phyloP scores from a whole-genome alignment of 2,329 filamentous ascomycete genomes.

The Xylariaceae sp. region DNA sequence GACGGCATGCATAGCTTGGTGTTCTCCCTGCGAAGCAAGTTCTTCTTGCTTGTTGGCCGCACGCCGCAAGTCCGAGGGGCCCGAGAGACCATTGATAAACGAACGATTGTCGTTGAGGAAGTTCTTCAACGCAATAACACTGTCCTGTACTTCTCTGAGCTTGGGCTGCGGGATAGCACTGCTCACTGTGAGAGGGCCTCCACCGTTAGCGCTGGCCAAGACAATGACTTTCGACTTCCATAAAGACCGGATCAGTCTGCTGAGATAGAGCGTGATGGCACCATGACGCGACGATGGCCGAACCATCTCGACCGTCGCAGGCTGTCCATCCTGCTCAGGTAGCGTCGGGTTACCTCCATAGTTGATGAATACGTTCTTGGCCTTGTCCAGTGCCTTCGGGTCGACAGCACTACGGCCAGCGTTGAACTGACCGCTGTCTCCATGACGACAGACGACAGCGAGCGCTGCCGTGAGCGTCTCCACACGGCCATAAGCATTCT shows the following conservation, averaged over 20 bases:
- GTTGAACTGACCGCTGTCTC: slow-evolving; percentile 65
- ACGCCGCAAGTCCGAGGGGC: slow-evolving; percentile 75
- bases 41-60: slow-evolving; percentile 83
- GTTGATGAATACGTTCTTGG: slow-evolving; percentile 83
- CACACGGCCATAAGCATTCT: slow-evolving; percentile 76
- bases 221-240: slow-evolving; percentile 77
- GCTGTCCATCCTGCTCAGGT: slow-evolving; percentile 68
- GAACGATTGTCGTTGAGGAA: slow-evolving; percentile 85
- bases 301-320: slow-evolving; percentile 73
- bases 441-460: slow-evolving; percentile 92
- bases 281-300: slow-evolving; percentile 84
- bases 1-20: slow-evolving; percentile 83
- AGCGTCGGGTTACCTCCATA: slow-evolving; percentile 83
- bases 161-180: slow-evolving; percentile 65
- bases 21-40: slow-evolving; percentile 85
- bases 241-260: slow-evolving; percentile 78
- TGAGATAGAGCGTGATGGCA: slow-evolving; percentile 80
- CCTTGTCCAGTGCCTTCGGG: slow-evolving; percentile 77
- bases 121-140: slow-evolving; percentile 68
- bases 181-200: slow-evolving; percentile 56
- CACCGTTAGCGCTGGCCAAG: slow-evolving; percentile 42
- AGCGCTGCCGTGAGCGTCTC: slow-evolving; percentile 88
- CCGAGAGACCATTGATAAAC: slow-evolving; percentile 91
- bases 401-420: slow-evolving; percentile 73
- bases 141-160: slow-evolving; percentile 70